Evolutionary conservation across 352 stramenopile genomes (phyloP).

Genomic region (Elongisporangium prolatum): DNA sequence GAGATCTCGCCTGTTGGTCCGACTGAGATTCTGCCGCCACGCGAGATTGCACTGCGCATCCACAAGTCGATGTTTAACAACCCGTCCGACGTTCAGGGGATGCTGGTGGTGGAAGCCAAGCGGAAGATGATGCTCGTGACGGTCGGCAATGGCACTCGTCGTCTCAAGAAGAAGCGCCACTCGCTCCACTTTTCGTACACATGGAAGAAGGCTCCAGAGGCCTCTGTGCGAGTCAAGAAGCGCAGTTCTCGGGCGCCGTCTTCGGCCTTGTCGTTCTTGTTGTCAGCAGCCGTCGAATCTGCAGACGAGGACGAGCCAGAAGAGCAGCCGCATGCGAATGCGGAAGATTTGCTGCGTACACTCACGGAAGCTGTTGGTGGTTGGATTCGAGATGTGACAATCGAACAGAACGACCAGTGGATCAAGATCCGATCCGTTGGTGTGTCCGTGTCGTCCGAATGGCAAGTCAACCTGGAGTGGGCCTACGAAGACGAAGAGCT

Average conservation of each 20-base stretch:
- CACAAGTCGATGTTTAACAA: conserved; percentile 86
- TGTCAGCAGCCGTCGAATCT: conserved; percentile 66
- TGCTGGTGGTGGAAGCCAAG: conserved; percentile 76
- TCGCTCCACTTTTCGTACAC: conserved; percentile 68
- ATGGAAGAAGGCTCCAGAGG: conserved; percentile 77
- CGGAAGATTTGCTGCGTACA: conserved; percentile 39
- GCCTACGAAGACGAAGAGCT: conserved; percentile 81
- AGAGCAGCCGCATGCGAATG: conserved; percentile 58
- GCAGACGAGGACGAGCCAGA: conserved; percentile 68
- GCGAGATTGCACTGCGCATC: conserved; percentile 69
- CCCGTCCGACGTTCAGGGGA: conserved; percentile 61
- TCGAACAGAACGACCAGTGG: conserved; percentile 67
- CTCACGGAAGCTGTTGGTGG: conserved; percentile 41
- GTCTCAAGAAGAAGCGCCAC: conserved; percentile 87
- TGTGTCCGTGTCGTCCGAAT: conserved; percentile 62
- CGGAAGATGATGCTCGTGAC: conserved; percentile 80
- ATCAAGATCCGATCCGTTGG: conserved; percentile 71
- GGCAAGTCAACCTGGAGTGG: conserved; percentile 83
- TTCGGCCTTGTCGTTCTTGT: conserved; percentile 74
- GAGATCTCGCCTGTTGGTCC: conserved; percentile 23
- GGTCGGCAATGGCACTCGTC: conserved; percentile 48
- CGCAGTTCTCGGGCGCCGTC: conserved; percentile 50
- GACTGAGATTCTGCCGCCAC: conserved; percentile 31
- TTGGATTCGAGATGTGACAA: conserved; percentile 56
- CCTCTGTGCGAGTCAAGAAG: conserved; percentile 65